Base-by-base conservation (phyloP, 2,329 filamentous ascomycete species). In the Teratosphaeria epicoccoides region DNA sequence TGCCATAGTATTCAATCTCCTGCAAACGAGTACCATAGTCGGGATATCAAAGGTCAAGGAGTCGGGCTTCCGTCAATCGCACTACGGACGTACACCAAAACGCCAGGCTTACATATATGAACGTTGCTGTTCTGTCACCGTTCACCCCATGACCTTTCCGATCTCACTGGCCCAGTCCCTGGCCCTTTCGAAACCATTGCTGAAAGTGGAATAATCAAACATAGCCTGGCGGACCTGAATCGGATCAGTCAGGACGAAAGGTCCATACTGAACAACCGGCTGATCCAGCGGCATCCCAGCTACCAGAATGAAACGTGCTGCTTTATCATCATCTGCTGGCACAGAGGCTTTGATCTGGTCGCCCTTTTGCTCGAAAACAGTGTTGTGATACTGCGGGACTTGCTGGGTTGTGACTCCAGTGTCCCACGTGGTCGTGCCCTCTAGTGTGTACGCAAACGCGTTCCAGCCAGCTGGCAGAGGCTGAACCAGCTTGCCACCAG, bases 131-230 rank as follows among this genome's bases (percentile, higher is more conserved):
- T 40, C n/a, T 40, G 33, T 40, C 2, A 20, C n/a, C 17, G 14
- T 22, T 49, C 46, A 53, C 49, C 70, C 69, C 84, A 88, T 88
- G 12, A 75, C 76, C 76, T 88, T 89, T 33, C 87, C 87, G 77
- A 95, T 95, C 72, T 94, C 85, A 64, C 85, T 89, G 69, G 83
- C 72, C 88, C 89, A 95, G 25, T 82, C 80, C 57, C 81, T 77
- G 1, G 86, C 86, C 56, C 86, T 76, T 73, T 93, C 88, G 60
- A 93, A 93, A 4, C 87, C 87, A 67, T 91, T 90, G 33, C 77
- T 75, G 56, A 80, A 76, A 12, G 76, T 81, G 70, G 87, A 84
- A 63, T 82, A 93, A 67, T 93, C 87, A 61, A 80, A 71, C 68
- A 93, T 76, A 1, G 87, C 86, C 73, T 91, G 78, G 62, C 85